Evolutionary conservation across 2,329 filamentous ascomycete species (phyloP).

Genomic region (Fusarium sp.): DNA sequence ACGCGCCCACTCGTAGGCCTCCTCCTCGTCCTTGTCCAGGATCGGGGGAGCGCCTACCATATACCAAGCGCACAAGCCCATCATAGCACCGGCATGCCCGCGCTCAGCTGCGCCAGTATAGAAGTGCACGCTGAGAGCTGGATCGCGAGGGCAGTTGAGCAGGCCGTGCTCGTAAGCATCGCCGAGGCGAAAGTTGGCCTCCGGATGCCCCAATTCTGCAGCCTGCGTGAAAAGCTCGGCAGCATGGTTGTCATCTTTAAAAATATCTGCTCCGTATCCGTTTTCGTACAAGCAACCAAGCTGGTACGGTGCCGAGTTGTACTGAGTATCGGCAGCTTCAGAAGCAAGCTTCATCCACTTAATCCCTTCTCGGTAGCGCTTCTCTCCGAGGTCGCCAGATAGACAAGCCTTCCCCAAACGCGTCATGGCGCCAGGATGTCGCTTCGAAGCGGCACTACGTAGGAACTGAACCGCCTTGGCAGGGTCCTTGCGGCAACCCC

Average conservation of each 20-base stretch:
- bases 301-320: constrained; percentile 92
- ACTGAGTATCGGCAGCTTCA: constrained; percentile 88
- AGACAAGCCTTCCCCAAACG: constrained; percentile 91
- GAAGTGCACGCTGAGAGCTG: constrained; percentile 94
- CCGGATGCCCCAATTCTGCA: constrained; percentile 87
- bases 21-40: constrained; percentile 91
- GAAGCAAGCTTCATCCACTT: constrained; percentile 96
- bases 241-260: constrained; percentile 88
- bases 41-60: constrained; percentile 93
- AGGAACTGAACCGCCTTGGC: constrained; percentile 95
- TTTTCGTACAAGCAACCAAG: constrained; percentile 88
- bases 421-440: constrained; percentile 94
- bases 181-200: constrained; percentile 89
- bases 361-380: constrained; percentile 87
- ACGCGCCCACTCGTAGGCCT: constrained; percentile 96
- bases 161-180: constrained; percentile 95
- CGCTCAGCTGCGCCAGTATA: constrained; percentile 91
- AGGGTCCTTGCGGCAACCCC: constrained; percentile 90
- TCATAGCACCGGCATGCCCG: constrained; percentile 89
- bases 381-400: constrained; percentile 86
- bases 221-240: constrained; percentile 94
- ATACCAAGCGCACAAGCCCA: constrained; percentile 99
- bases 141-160: constrained; percentile 86
- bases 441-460: constrained; percentile 87
- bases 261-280: constrained; percentile 94